Evolutionary conservation across 164 flowering plant genomes (phyloP), one percentile per base, ranked within the genome.

Genomic region (Liriodendron chinense): DNA sequence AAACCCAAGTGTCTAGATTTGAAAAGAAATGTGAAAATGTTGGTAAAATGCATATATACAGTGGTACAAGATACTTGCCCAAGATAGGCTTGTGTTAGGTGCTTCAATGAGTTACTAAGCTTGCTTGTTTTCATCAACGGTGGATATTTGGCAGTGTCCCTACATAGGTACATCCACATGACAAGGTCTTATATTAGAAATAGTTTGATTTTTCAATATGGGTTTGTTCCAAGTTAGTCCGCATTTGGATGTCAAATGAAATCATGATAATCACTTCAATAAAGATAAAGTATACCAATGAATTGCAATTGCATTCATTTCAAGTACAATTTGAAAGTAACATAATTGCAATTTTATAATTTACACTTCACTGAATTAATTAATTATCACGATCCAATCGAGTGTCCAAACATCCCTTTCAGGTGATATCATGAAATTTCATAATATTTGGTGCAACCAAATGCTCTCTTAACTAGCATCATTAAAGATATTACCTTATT

Each of bases 71-170:
- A 66, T 66, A 28, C 85, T 81, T 84, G 77, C 96, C 98, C 98
- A 8, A 90, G 90, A 77, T 92, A 92, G 69, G 93, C 86, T 80
- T 87, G 96, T 47, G 94, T 86, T 18, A 94, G 85, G 83, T 93
- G 92, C 82, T 92, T 93, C 75, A 93, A 89, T 18, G 99, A 89
- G 86, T 95, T 93, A 86, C 98, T 92, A 59, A 93, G 92, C 88
- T 93, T 92, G 92, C 94, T 93, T 75, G 98, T 91, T 80, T 93
- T 93, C 98, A 93, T 87, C 84, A 95, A 73, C 62, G 98, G 96
- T 68, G 97, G 97, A 79, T 92, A 93, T 79, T 92, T 88, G 72
- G 98, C 95, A 12, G 91, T 92, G 74, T 91, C 97, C 89, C 97
- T 93, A 83, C 20, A 69, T 24, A 69, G 12, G 7, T 21, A 66